Percentiles rank a stretch among this genome's conserved stretches.
Evolutionary conservation across 208 protist genomes (phyloP).

Genomic region (Acanthamoeba sp.): DNA sequence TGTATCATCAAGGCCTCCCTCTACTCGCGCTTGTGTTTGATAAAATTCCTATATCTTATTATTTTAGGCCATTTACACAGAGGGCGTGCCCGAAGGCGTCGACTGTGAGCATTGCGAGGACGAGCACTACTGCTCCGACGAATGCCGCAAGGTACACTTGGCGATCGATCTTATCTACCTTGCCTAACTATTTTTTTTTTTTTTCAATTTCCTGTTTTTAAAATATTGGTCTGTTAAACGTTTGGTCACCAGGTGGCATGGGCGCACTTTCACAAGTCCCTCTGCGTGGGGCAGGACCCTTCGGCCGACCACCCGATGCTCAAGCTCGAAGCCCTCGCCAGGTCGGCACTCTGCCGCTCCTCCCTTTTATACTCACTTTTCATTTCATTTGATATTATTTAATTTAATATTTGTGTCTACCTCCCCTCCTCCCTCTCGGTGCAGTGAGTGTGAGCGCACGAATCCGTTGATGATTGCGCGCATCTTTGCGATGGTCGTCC

Average conservation of each 20-base stretch:
- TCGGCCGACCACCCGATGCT: slow-evolving; percentile 51
- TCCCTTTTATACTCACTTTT: too few species aligned
- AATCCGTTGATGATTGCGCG: slow-evolving; percentile 68
- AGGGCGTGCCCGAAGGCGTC: slow-evolving; percentile 17
- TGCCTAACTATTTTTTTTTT: too few species aligned
- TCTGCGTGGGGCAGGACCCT: slow-evolving; percentile 19
- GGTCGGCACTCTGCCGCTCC: neutral
- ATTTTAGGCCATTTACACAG: slow-evolving; percentile 26
- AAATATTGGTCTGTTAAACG: too few species aligned
- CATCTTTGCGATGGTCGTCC: slow-evolving; percentile 28
- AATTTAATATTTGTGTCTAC: neutral
- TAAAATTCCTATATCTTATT: neutral
- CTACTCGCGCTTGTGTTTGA: neutral
- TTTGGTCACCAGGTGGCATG: slow-evolving; percentile 59
- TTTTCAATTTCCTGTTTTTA: too few species aligned
- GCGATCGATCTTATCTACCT: neutral
- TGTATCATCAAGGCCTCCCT: too few species aligned
- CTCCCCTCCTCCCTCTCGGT: neutral
- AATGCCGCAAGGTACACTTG: neutral
- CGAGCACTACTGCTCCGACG: slow-evolving; percentile 45
- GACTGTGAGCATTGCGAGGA: slow-evolving; percentile 35
- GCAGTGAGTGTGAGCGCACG: slow-evolving; percentile 28
- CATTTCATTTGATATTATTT: too few species aligned
- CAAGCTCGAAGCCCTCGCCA: slow-evolving; percentile 50
- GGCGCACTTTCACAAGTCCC: slow-evolving; percentile 20